Conservation (phyloP, 164 flowering plant species). For the Dillenia turbinata region DNA sequence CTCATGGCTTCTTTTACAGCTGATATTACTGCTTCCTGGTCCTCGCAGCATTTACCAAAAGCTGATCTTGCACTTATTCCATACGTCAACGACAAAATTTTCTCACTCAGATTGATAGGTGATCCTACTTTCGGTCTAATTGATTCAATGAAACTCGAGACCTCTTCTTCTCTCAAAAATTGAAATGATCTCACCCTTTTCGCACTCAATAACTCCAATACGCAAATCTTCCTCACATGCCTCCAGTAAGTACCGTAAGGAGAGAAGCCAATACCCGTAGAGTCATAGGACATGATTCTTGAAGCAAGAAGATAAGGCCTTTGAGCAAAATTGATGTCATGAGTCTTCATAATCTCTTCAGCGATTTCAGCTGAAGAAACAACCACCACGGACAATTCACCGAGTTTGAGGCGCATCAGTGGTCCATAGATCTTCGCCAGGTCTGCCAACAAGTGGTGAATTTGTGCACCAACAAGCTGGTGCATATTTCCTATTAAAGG, state of each 20-base stretch:
- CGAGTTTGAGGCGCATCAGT: slow-evolving; percentile 19
- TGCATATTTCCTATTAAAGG: slow-evolving; percentile 26
- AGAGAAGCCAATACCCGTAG: slow-evolving; percentile 10
- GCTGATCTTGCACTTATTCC: slow-evolving; percentile 11
- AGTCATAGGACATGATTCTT: slow-evolving; percentile 5
- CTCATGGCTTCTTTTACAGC: slow-evolving; percentile 1
- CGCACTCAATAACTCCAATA: slow-evolving; percentile 17
- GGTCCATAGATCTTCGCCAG: slow-evolving; percentile 25
- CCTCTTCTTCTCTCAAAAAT: slow-evolving; percentile 18
- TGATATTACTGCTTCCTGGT: slow-evolving; percentile 8
- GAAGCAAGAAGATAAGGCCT: slow-evolving; percentile 12
- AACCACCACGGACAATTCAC: slow-evolving; percentile 14
- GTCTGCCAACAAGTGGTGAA: slow-evolving; percentile 15
- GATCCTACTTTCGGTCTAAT: too few relatives aligned
- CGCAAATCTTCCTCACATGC: slow-evolving; percentile 7
- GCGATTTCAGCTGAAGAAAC: slow-evolving; percentile 25
- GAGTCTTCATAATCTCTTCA: slow-evolving; percentile 17
- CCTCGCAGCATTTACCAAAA: slow-evolving; percentile 14
- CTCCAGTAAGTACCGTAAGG: slow-evolving; percentile 26
- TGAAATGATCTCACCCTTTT: neutral
- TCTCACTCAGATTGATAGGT: neutral
- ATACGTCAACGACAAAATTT: neutral
- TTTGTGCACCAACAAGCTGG: slow-evolving; percentile 8
- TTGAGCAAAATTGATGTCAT: slow-evolving; percentile 13
- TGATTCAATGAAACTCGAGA: neutral